Conservation (phyloP, 2,329 filamentous ascomycete genomes). For the Aspergillus unguis region DNA sequence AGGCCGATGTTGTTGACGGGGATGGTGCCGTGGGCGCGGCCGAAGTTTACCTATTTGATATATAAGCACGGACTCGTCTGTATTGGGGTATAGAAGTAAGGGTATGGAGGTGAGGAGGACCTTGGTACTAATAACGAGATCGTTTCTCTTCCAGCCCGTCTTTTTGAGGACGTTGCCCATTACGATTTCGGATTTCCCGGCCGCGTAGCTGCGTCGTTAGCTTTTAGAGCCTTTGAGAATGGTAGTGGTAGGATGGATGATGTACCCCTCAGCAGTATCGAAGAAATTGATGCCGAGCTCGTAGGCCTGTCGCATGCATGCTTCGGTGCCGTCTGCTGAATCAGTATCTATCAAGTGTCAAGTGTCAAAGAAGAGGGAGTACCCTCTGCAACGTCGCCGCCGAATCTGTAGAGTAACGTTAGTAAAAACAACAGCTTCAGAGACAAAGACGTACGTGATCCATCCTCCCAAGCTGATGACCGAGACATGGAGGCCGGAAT, state of each 20-base stretch:
- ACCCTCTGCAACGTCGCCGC: slow-evolving; percentile 9
- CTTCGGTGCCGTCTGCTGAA: slow-evolving; percentile 21
- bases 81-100: neutral
- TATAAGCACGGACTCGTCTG: neutral
- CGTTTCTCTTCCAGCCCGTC: slow-evolving; percentile 56
- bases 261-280: slow-evolving; percentile 52
- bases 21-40: slow-evolving; percentile 57
- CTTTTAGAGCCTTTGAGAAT: neutral
- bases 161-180: slow-evolving; percentile 57
- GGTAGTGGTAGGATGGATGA: neutral
- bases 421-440: neutral
- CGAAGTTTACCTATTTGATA: slow-evolving; percentile 58
- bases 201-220: slow-evolving; percentile 40
- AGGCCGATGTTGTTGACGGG: slow-evolving; percentile 65
- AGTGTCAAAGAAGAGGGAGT: neutral
- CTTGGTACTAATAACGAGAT: slow-evolving; percentile 41
- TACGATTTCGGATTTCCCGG: slow-evolving; percentile 52
- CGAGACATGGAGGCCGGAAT: slow-evolving; percentile 69
- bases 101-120: slow-evolving; percentile 8
- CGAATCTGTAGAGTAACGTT: neutral
- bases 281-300: slow-evolving; percentile 58
- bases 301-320: slow-evolving; percentile 53
- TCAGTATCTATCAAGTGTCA: neutral
- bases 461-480: slow-evolving; percentile 61
- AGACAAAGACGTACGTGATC: slow-evolving; percentile 25